Evolutionary conservation across 1,139 yeast species (phyloP).

Genomic region (Lodderomyces metapsilosis): DNA sequence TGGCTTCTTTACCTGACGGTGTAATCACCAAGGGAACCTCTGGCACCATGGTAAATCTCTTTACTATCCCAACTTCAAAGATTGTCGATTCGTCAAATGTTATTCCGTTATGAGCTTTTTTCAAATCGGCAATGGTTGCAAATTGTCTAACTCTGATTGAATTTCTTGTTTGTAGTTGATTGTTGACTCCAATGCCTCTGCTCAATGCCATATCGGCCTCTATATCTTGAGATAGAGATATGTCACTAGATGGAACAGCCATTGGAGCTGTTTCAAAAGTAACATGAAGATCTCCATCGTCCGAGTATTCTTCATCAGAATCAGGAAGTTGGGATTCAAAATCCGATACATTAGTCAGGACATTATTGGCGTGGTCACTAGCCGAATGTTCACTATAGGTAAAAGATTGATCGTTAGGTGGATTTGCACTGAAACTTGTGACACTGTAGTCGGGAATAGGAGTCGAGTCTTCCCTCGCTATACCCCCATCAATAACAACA

Average conservation of each 20-base stretch:
- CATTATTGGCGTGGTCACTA: too few species aligned
- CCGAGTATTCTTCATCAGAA: not conserved
- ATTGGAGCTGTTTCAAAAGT: not conserved
- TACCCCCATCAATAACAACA: too few species aligned
- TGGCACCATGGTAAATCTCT: not conserved
- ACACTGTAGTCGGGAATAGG: not conserved
- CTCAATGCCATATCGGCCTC: not conserved
- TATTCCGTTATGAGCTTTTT: not conserved
- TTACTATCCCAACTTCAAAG: not conserved
- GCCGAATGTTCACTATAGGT: too few species aligned
- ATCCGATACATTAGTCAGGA: too few species aligned
- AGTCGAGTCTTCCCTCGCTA: not conserved
- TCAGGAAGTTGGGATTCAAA: constrained; percentile 1
- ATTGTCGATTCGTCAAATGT: not conserved
- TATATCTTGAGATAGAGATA: not conserved
- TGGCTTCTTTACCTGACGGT: not conserved
- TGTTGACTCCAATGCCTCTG: not conserved
- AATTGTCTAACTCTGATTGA: not conserved
- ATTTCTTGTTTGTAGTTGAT: not conserved
- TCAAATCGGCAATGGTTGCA: constrained; percentile 1
- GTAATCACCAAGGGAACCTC: not conserved
- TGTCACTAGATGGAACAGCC: too few species aligned
- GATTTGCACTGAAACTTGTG: not conserved
- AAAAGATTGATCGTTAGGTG: not conserved
- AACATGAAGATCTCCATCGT: not conserved